Conservation (phyloP, 2,329 filamentous ascomycete species). For the Capronia coronata region DNA sequence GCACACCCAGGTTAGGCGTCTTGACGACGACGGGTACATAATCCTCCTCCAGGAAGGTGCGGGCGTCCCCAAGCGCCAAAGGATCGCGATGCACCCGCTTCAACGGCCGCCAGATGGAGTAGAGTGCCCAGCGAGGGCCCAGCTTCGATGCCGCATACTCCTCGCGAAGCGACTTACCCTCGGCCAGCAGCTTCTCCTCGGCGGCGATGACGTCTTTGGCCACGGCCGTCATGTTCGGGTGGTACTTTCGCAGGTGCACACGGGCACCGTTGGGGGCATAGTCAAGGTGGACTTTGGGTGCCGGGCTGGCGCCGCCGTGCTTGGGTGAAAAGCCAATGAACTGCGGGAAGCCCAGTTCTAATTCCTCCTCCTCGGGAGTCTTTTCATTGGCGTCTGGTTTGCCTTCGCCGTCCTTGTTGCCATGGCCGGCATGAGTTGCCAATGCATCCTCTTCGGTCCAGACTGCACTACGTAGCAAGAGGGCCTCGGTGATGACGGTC, state of each 20-base stretch:
- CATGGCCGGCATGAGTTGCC: constrained; percentile 24
- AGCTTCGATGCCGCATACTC: constrained; percentile 15
- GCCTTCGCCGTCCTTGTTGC: constrained; percentile 2
- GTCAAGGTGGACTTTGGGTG: constrained; percentile 32
- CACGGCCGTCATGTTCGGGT: constrained; percentile 22
- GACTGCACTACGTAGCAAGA: constrained; percentile 27
- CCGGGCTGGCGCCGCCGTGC: constrained; percentile 26
- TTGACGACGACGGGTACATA: constrained; percentile 22
- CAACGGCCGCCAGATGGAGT: constrained; percentile 26
- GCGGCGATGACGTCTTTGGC: constrained; percentile 27
- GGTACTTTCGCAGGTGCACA: constrained; percentile 29
- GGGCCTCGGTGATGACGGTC: constrained; percentile 28
- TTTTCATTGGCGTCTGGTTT: constrained; percentile 2
- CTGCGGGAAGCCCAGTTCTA: constrained; percentile 24
- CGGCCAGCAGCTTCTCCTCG: constrained; percentile 33
- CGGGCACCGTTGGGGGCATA: constrained; percentile 30
- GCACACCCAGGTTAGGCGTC: constrained; percentile 19
- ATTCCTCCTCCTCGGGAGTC: constrained; percentile 19
- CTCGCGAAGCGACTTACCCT: constrained; percentile 20
- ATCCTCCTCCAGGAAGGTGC: constrained; percentile 21
- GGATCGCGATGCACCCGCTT: constrained; percentile 25
- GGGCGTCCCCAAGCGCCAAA: constrained; percentile 22
- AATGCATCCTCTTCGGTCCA: constrained; percentile 28
- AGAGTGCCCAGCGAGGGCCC: constrained; percentile 26
- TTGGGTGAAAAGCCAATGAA: constrained; percentile 28